These are phyloP conservation scores for Sextonia rubra DNA, from an alignment of 164 flowering plant species.

Conservation along the genomic window DNA sequence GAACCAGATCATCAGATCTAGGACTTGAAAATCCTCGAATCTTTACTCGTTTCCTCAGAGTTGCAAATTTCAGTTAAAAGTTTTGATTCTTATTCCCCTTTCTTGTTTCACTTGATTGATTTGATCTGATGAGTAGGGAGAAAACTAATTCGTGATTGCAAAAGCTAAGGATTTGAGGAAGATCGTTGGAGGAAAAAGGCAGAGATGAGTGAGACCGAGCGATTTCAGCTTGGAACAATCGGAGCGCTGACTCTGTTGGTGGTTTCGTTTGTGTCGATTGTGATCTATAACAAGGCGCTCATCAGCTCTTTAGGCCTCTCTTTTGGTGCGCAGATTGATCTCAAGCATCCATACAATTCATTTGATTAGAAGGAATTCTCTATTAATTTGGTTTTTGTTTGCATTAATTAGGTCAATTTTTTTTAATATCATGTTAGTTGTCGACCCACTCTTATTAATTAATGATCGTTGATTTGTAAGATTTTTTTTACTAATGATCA, in stretches of 20 bases:
- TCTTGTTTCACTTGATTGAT: neutral
- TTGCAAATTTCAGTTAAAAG: neutral
- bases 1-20: too few species aligned
- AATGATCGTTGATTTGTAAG: too few species aligned
- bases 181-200: neutral
- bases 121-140: slow-evolving; percentile 6
- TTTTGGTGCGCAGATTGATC: neutral
- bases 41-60: neutral
- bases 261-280: slow-evolving; percentile 68
- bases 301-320: slow-evolving; percentile 29
- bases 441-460: too few species aligned
- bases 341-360: neutral
- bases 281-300: slow-evolving; percentile 73
- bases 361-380: too few species aligned
- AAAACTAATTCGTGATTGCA: slow-evolving; percentile 14
- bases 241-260: slow-evolving; percentile 72
- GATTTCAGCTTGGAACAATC: slow-evolving; percentile 48
- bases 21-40: too few species aligned
- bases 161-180: neutral
- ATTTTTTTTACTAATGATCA: too few species aligned
- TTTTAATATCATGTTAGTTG: too few species aligned
- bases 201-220: slow-evolving; percentile 49
- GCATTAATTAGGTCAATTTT: too few species aligned
- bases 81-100: too few species aligned
- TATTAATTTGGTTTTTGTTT: too few species aligned